Conservation (phyloP, 257 asterid genomes). For the Solanum pimpinellifolium region DNA sequence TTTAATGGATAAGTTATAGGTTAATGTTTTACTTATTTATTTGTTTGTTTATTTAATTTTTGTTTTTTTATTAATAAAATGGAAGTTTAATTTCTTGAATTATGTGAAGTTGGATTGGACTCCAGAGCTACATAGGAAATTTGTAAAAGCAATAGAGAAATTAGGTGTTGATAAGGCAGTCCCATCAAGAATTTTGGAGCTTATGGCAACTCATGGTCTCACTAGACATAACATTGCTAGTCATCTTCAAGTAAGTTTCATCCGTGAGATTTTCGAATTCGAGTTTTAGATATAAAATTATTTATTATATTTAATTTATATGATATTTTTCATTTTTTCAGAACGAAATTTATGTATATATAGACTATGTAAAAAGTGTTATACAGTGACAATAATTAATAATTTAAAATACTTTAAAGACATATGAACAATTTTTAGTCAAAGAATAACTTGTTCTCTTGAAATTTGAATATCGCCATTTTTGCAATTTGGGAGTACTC, state of each 20-base stretch:
- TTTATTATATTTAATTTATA: accelerated
- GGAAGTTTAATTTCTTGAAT: constrained; percentile 6
- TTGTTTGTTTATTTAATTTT: not conserved
- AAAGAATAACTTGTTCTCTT: not conserved
- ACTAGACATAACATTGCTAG: constrained; percentile 95
- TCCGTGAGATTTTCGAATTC: not conserved
- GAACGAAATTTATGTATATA: not conserved
- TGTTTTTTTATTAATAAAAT: not conserved
- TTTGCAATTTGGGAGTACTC: not conserved
- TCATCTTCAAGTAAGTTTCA: constrained; percentile 74
- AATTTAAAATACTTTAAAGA: not conserved
- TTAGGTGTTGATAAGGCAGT: constrained; percentile 92
- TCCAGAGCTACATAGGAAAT: constrained; percentile 78
- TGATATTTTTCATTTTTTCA: not conserved
- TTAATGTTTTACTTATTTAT: not conserved
- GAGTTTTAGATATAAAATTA: not conserved
- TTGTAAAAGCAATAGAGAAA: constrained; percentile 91
- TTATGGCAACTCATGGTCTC: constrained; percentile 86
- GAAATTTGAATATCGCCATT: not conserved
- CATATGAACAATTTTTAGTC: not conserved
- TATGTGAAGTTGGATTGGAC: constrained; percentile 88
- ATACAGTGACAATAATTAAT: not conserved
- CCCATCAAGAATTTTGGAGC: constrained; percentile 85
- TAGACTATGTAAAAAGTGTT: not conserved
- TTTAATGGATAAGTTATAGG: not conserved